Percentiles rank a stretch among this genome's conserved stretches.
phyloP scores from a whole-genome alignment of 2,329 filamentous ascomycete species.

The Pestalotiopsis sp. region DNA sequence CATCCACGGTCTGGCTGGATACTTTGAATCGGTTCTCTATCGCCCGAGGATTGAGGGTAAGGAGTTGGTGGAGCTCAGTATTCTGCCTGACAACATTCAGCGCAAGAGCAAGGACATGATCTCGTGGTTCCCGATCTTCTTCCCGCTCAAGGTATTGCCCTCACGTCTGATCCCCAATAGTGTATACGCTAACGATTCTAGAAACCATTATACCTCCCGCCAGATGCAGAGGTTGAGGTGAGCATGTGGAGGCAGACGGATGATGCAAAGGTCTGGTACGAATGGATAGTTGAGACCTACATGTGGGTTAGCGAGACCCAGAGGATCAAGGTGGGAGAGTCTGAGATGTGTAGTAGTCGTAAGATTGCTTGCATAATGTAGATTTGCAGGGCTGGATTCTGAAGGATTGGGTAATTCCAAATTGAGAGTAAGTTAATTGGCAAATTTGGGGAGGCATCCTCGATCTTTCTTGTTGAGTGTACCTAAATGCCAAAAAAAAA shows the following conservation, averaged over 20 bases:
- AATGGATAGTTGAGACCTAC: constrained; percentile 93
- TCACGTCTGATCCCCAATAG: neutral
- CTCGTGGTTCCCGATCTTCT: constrained; percentile 98
- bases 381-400: constrained; percentile 3
- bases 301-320: constrained; percentile 61
- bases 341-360: constrained; percentile 69
- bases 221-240: constrained; percentile 81
- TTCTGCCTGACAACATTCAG: constrained; percentile 88
- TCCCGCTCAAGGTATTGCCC: constrained; percentile 80
- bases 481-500: neutral
- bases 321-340: constrained; percentile 66
- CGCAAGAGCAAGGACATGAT: constrained; percentile 97
- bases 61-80: constrained; percentile 81
- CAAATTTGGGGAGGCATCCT: neutral
- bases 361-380: constrained; percentile 74
- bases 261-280: constrained; percentile 96
- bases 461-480: neutral
- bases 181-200: constrained; percentile 35
- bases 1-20: constrained; percentile 88
- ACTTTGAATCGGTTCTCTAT: constrained; percentile 97
- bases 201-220: constrained; percentile 84
- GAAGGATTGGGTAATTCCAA: neutral
- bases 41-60: constrained; percentile 42
- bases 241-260: constrained; percentile 97
- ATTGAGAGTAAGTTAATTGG: neutral